Percentiles rank a stretch among this genome's conserved stretches.
These are phyloP conservation scores for Tetrapisispora arboricola DNA, from an alignment of 805 yeast genomes.

Conservation along the genomic window DNA sequence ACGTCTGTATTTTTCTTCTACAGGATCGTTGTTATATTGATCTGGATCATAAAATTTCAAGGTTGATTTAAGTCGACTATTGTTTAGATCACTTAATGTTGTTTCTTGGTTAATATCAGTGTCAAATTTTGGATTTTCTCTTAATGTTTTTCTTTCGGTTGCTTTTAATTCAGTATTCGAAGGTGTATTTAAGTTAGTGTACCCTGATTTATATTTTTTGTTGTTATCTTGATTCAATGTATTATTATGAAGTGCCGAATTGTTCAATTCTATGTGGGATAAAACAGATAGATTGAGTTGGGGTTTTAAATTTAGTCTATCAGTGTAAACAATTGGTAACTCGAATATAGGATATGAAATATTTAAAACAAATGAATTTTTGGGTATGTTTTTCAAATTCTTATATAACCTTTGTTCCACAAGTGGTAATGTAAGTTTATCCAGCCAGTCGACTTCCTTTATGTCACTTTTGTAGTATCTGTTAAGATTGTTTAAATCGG, in stretches of 20 bases:
- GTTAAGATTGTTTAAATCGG: constrained; percentile 44
- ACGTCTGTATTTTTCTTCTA: constrained; percentile 77
- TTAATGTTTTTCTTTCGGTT: constrained; percentile 12
- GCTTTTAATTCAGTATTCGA: not conserved
- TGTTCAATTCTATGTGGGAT: constrained; percentile 32
- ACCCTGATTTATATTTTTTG: not conserved
- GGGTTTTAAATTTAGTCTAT: constrained; percentile 33
- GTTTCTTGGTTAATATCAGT: not conserved
- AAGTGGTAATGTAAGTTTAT: constrained; percentile 47
- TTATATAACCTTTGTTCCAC: constrained; percentile 26
- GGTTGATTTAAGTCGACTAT: constrained; percentile 25
- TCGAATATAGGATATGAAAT: constrained; percentile 59
- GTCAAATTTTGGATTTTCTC: not conserved
- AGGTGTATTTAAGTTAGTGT: not conserved
- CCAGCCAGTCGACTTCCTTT: constrained; percentile 60
- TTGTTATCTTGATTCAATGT: constrained; percentile 6
- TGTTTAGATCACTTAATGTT: constrained; percentile 11
- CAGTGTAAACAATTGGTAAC: constrained; percentile 61
- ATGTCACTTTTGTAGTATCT: constrained; percentile 60
- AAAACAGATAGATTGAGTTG: constrained; percentile 30
- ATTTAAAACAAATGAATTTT: constrained; percentile 31
- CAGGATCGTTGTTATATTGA: constrained; percentile 60
- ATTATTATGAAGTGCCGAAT: constrained; percentile 23
- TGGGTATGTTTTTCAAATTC: constrained; percentile 10
- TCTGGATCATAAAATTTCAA: constrained; percentile 58